phyloP scores from a whole-genome alignment of 2,329 filamentous ascomycete genomes.

The Ilyonectria mors-panacis region DNA sequence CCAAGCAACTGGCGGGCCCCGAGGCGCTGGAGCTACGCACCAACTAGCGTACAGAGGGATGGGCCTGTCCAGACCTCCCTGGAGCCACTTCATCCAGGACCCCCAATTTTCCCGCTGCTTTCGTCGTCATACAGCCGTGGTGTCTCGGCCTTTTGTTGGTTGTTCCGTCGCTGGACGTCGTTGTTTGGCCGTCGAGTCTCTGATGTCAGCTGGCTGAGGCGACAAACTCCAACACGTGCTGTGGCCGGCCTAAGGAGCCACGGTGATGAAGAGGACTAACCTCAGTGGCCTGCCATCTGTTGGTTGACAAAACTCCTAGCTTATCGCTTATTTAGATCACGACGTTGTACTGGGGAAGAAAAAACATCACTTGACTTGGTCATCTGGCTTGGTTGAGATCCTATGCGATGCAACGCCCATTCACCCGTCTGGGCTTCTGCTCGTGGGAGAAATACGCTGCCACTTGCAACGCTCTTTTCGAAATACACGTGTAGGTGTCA shows the following conservation, averaged over 20 bases:
- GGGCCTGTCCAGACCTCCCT: conserved; percentile 9
- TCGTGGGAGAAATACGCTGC: conserved; percentile 10
- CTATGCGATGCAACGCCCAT: conserved; percentile 19
- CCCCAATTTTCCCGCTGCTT: neutral
- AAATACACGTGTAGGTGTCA: conserved; percentile 22
- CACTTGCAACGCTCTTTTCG: neutral
- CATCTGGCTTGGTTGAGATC: conserved; percentile 16
- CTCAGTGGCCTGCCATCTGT: neutral
- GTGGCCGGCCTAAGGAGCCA: neutral
- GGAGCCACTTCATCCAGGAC: neutral
- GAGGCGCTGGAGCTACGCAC: neutral
- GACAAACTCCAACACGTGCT: neutral
- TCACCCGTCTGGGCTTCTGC: conserved; percentile 7
- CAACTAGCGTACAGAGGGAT: conserved; percentile 5
- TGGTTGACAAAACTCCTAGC: neutral
- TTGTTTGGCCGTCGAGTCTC: conserved; percentile 9
- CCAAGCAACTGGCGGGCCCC: conserved; percentile 26
- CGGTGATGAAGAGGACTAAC: neutral
- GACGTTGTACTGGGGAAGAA: neutral
- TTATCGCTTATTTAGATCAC: neutral
- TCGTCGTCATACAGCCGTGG: conserved; percentile 2
- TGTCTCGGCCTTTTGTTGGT: neutral
- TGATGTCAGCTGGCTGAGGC: conserved; percentile 10
- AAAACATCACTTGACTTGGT: conserved; percentile 20
- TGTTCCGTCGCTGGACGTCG: too few species aligned